A percentile compares a stretch with the other conserved stretches of the same genome.
These are phyloP conservation scores for Astragalus glycyphyllos DNA, from an alignment of 306 rosid genomes.

Conservation along the genomic window DNA sequence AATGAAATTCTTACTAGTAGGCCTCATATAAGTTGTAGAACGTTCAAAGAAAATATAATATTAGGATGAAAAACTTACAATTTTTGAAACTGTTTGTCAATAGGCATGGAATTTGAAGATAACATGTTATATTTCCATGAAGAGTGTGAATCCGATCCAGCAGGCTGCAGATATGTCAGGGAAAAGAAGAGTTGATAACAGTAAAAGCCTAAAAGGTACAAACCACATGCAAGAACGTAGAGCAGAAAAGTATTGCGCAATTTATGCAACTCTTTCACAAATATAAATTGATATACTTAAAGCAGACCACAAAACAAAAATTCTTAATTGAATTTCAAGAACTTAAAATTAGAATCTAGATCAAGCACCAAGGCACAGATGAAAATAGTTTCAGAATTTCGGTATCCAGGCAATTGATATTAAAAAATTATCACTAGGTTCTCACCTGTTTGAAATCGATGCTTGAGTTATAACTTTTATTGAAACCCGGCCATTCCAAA, in stretches of 20 bases:
- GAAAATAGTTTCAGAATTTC: slow-evolving; percentile 26
- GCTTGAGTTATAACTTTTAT: slow-evolving; percentile 48
- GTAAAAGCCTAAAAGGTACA: slow-evolving; percentile 25
- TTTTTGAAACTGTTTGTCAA: slow-evolving; percentile 76
- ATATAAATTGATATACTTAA: slow-evolving; percentile 14
- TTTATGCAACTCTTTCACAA: slow-evolving; percentile 26
- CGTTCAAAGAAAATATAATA: slow-evolving; percentile 31
- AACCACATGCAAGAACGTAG: slow-evolving; percentile 31
- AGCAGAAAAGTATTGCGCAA: slow-evolving; percentile 29
- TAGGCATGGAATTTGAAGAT: slow-evolving; percentile 55
- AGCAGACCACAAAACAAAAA: not conserved
- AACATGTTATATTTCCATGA: slow-evolving; percentile 61
- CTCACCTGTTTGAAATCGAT: slow-evolving; percentile 63
- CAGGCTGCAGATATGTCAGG: slow-evolving; percentile 56
- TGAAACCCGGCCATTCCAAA: slow-evolving; percentile 61
- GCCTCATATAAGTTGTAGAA: slow-evolving; percentile 21
- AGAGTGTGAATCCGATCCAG: slow-evolving; percentile 61
- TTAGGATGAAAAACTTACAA: slow-evolving; percentile 63
- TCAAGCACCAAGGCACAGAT: slow-evolving; percentile 8
- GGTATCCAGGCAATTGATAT: slow-evolving; percentile 18
- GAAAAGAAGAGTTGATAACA: slow-evolving; percentile 15
- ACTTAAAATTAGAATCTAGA: slow-evolving; percentile 20
- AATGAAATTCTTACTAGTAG: not conserved
- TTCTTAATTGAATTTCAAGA: slow-evolving; percentile 28
- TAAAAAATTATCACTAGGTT: slow-evolving; percentile 3